Conservation (phyloP, 257 asterid genomes). For the Euphrasia confusa region DNA sequence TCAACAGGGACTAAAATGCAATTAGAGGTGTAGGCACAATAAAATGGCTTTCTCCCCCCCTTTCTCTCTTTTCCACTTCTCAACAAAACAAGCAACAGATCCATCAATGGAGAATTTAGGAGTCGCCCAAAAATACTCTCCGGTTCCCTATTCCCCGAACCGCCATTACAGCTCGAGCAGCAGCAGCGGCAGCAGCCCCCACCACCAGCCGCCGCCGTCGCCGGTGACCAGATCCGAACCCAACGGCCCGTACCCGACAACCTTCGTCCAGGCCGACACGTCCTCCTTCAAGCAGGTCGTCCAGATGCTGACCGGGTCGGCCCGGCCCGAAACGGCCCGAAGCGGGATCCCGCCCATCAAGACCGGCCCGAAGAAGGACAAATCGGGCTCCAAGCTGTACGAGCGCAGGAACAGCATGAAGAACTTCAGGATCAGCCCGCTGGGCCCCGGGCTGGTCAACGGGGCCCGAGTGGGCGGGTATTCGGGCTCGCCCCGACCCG, state of each 20-base stretch:
- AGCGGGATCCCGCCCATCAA: slow-evolving; percentile 62
- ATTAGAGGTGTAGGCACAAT: not conserved
- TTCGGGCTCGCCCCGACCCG: slow-evolving; percentile 58
- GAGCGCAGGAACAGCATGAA: slow-evolving; percentile 69
- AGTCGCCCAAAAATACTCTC: slow-evolving; percentile 29
- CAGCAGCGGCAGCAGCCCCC: slow-evolving; percentile 25
- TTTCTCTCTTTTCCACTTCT: slow-evolving; percentile 7
- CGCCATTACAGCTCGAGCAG: slow-evolving; percentile 38
- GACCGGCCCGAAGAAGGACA: slow-evolving; percentile 54
- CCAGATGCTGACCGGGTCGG: slow-evolving; percentile 90
- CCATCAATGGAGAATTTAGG: slow-evolving; percentile 44
- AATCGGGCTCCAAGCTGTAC: slow-evolving; percentile 62
- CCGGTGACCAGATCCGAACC: slow-evolving; percentile 75
- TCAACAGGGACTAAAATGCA: not conserved
- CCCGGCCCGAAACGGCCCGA: slow-evolving; percentile 27
- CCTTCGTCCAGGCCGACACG: slow-evolving; percentile 92
- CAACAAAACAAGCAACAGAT: slow-evolving; percentile 14
- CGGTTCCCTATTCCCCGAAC: slow-evolving; percentile 23
- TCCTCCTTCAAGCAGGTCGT: slow-evolving; percentile 89
- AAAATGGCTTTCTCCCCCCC: slow-evolving; percentile 7
- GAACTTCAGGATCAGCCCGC: slow-evolving; percentile 71
- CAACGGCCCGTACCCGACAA: slow-evolving; percentile 80
- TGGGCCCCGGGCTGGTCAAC: slow-evolving; percentile 47
- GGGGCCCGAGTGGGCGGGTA: slow-evolving; percentile 32
- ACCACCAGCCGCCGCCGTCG: slow-evolving; percentile 22